Percentiles rank a stretch among this genome's conserved stretches.
phyloP scores from a whole-genome alignment of 768 basidiomycete species.

The Auricularia heimuer region DNA sequence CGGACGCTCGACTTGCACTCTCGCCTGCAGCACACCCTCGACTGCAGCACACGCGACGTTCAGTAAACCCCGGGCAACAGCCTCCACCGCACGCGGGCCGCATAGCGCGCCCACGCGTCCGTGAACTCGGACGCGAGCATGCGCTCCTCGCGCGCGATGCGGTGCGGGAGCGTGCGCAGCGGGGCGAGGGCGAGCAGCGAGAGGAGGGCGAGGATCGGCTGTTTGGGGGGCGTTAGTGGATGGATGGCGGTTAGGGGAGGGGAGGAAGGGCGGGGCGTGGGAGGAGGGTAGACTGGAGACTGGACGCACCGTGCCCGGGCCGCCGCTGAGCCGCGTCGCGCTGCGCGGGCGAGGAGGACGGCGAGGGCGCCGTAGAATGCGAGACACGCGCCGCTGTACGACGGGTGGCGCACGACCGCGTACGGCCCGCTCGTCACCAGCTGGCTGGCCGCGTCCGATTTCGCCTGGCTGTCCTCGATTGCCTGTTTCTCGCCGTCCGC shows the following conservation, averaged over 20 bases:
- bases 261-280: no score
- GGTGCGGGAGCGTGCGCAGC: constrained; percentile 4
- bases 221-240: neutral
- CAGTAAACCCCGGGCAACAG: constrained; percentile 15
- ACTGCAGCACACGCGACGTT: neutral
- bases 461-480: no score
- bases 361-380: constrained; percentile 1
- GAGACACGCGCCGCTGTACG: constrained; percentile 18
- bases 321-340: neutral
- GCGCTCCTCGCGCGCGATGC: constrained; percentile 9
- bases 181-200: neutral
- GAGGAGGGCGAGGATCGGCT: neutral
- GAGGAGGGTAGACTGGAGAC: no score
- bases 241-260: no score
- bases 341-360: neutral
- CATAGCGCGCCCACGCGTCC: constrained; percentile 19
- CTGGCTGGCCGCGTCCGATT: constrained; percentile 10
- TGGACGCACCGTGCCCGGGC: neutral
- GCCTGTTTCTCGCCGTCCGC: no score
- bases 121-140: constrained; percentile 14
- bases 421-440: constrained; percentile 29
- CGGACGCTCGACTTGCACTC: no score
- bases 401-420: constrained; percentile 39
- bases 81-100: constrained; percentile 15
- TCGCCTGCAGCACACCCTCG: no score